Conservation (phyloP, 1,139 yeast genomes). For the Kodamaea sp. region DNA sequence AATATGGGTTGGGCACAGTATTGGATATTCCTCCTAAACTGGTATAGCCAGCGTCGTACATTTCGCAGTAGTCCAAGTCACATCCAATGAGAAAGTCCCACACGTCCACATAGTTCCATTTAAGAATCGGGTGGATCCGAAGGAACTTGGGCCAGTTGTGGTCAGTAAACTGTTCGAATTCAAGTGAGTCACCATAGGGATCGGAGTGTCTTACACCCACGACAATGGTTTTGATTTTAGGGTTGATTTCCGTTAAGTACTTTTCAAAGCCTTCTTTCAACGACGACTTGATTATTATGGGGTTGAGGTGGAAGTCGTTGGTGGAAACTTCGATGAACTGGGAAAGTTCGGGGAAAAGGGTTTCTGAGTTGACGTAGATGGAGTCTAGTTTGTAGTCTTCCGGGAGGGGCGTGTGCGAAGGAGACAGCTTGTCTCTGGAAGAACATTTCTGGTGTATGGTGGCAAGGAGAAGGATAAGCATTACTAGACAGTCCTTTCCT, state of each 20-base stretch:
- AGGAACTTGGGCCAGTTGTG: conserved; percentile 85
- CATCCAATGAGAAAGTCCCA: conserved; percentile 67
- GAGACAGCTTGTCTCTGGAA: conserved; percentile 7
- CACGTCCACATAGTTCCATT: conserved; percentile 76
- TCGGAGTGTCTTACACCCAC: conserved; percentile 84
- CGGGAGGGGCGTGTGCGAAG: conserved; percentile 20
- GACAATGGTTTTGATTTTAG: conserved; percentile 59
- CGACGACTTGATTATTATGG: conserved; percentile 45
- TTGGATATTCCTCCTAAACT: conserved; percentile 74
- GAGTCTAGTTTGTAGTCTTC: conserved; percentile 47
- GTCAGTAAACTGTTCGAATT: conserved; percentile 67
- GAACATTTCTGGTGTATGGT: conserved; percentile 45
- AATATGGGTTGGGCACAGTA: conserved; percentile 66
- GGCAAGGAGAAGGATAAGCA: conserved; percentile 68
- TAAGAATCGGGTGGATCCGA: conserved; percentile 77
- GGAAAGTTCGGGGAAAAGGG: conserved; percentile 62
- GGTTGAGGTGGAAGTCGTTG: conserved; percentile 44
- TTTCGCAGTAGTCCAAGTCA: conserved; percentile 58
- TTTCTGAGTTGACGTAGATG: conserved; percentile 70
- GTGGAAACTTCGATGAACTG: conserved; percentile 48
- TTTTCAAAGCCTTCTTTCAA: conserved; percentile 66
- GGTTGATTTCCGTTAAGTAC: conserved; percentile 49
- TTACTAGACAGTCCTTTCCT: conserved; percentile 87
- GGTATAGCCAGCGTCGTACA: conserved; percentile 80
- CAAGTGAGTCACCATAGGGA: conserved; percentile 64